phyloP scores from a whole-genome alignment of 495 filamentous ascomycete genomes.

The Penicillium longicatenatum region DNA sequence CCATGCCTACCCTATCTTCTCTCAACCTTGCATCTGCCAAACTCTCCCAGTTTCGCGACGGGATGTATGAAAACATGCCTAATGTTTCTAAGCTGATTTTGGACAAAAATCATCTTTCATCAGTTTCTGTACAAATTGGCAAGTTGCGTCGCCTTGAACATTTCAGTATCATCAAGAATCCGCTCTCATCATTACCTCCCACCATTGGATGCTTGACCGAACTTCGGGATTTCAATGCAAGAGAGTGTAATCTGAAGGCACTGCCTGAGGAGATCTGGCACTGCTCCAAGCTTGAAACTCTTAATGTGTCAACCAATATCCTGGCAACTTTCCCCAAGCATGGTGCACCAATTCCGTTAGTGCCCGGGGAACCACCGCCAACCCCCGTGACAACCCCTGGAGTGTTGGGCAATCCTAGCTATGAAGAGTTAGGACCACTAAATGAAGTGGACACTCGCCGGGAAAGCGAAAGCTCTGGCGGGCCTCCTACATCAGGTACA shows the following conservation, averaged over 20 bases:
- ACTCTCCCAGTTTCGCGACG: constrained; percentile 79
- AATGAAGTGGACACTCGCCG: constrained; percentile 66
- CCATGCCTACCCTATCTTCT: constrained; percentile 77
- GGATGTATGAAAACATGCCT: constrained; percentile 81
- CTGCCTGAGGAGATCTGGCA: constrained; percentile 93
- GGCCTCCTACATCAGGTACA: constrained; percentile 69
- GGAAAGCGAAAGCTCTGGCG: constrained; percentile 81
- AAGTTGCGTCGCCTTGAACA: constrained; percentile 82
- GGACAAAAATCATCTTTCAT: constrained; percentile 94
- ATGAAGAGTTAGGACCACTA: constrained; percentile 74
- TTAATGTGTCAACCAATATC: constrained; percentile 95
- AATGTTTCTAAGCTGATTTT: constrained; percentile 84
- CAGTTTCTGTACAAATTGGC: constrained; percentile 79
- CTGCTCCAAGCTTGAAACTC: constrained; percentile 80
- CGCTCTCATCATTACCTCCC: constrained; percentile 74
- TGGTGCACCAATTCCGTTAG: constrained; percentile 59
- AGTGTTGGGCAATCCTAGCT: constrained; percentile 61
- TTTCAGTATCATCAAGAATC: constrained; percentile 91
- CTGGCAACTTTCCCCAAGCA: constrained; percentile 88
- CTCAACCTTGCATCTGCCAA: constrained; percentile 88
- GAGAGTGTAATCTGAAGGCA: constrained; percentile 87
- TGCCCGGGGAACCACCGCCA: constrained; percentile 50
- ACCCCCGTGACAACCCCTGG: constrained; percentile 57
- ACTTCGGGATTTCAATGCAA: constrained; percentile 79
- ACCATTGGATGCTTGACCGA: constrained; percentile 86